phyloP scores from a whole-genome alignment of 2,329 filamentous ascomycete genomes.

The Pseudogymnoascus sp. region DNA sequence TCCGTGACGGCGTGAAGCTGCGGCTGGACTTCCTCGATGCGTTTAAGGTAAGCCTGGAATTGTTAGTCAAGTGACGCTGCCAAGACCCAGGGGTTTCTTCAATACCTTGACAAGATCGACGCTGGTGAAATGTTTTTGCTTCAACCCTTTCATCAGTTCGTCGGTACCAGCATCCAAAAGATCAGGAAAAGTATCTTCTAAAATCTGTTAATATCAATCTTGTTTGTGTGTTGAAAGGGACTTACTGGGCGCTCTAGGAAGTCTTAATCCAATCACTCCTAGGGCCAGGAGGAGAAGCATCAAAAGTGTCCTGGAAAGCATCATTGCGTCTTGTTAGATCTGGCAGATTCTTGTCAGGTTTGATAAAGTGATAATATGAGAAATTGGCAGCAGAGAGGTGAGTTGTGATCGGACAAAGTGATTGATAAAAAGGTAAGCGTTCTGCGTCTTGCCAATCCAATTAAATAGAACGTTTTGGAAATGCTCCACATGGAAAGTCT shows the following conservation, averaged over 20 bases:
- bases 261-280: neutral
- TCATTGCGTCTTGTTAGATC: neutral
- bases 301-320: neutral
- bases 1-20: conserved; percentile 25
- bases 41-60: conserved; percentile 21
- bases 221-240: neutral
- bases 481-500: neutral
- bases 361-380: neutral
- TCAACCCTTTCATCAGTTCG: conserved; percentile 42
- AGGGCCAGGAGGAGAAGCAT: neutral
- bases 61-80: conserved; percentile 9
- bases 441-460: neutral
- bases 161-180: conserved; percentile 46
- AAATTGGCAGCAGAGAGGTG: neutral
- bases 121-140: conserved; percentile 44
- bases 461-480: neutral
- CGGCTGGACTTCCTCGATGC: conserved; percentile 22
- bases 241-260: neutral
- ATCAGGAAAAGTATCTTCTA: conserved; percentile 24
- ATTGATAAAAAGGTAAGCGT: neutral
- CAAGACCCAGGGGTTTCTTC: conserved; percentile 37
- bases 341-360: neutral
- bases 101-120: conserved; percentile 45
- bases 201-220: neutral
- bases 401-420: neutral